Conservation (phyloP, 768 basidiomycete species). For the Trametes sanguinea region DNA sequence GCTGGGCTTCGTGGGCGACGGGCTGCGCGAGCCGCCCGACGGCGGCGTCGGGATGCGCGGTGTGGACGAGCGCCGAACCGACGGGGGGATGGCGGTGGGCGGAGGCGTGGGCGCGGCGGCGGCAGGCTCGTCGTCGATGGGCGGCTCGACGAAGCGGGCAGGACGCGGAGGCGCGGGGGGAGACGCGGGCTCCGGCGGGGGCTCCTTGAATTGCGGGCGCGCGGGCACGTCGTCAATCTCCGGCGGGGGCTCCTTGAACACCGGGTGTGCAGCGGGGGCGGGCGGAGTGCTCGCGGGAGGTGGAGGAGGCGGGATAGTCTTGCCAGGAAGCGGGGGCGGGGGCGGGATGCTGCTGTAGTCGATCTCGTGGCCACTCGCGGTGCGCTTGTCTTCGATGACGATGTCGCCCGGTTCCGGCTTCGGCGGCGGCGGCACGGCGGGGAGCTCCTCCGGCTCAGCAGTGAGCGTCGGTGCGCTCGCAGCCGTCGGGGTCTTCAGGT, state of each 20-base stretch:
- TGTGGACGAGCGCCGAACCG: slow-evolving; percentile 32
- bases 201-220: slow-evolving; percentile 43
- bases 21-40: slow-evolving; percentile 31
- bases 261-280: slow-evolving; percentile 39
- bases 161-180: slow-evolving; percentile 7
- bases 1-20: slow-evolving; percentile 39
- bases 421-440: slow-evolving; percentile 30
- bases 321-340: slow-evolving; percentile 15
- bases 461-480: not conserved
- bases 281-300: not conserved
- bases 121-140: slow-evolving; percentile 48
- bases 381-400: slow-evolving; percentile 12
- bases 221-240: slow-evolving; percentile 54
- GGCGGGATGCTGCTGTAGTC: slow-evolving; percentile 20
- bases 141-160: slow-evolving; percentile 44
- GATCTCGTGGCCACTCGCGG: not conserved
- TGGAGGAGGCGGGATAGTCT: slow-evolving; percentile 18
- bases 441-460: slow-evolving; percentile 24
- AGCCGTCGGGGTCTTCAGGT: not conserved
- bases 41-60: slow-evolving; percentile 40
- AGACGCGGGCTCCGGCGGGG: slow-evolving; percentile 28
- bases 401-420: slow-evolving; percentile 23
- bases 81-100: slow-evolving; percentile 13
- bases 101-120: slow-evolving; percentile 31
- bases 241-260: slow-evolving; percentile 65